A percentile compares a stretch with the other conserved stretches of the same genome.
Evolutionary conservation across 345 rosid species (phyloP).

Genomic region (Zanthoxylum bungeanum): DNA sequence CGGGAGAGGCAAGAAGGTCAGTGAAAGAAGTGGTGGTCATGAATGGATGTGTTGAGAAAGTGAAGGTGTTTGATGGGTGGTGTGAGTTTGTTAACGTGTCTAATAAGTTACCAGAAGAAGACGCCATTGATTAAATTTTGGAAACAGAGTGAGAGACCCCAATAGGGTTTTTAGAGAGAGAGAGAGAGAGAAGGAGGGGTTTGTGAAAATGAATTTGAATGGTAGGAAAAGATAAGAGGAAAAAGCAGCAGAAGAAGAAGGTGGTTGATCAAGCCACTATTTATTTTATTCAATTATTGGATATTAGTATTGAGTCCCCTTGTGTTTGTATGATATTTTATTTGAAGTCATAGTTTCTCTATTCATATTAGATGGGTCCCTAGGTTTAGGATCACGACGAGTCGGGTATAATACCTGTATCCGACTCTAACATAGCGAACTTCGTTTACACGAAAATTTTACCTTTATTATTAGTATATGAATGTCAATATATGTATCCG

Average conservation of each 20-base stretch:
- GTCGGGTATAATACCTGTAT: no score
- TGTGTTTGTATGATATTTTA: not conserved
- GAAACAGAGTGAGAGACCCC: no score
- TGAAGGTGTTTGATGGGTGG: constrained; percentile 17
- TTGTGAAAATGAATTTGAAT: not conserved
- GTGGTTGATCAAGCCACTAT: constrained; percentile 1
- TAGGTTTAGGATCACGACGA: no score
- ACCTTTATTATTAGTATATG: no score
- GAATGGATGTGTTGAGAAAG: constrained; percentile 29
- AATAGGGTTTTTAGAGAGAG: not conserved
- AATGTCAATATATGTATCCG: no score
- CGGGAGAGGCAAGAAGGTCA: constrained; percentile 45
- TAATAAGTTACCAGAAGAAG: constrained; percentile 40
- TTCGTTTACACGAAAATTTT: no score
- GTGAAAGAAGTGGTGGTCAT: constrained; percentile 49
- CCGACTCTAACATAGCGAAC: no score
- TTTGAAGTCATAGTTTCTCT: no score
- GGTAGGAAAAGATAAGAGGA: no score
- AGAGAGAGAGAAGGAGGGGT: not conserved
- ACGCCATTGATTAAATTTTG: constrained; percentile 32
- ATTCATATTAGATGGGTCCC: not conserved
- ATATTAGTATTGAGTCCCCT: not conserved
- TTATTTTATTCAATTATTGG: not conserved
- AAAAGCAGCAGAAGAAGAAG: constrained; percentile 11
- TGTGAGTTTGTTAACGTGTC: constrained; percentile 33